Evolutionary conservation across 768 basidiomycete genomes (phyloP).

Genomic region (Mycena kentingensis): DNA sequence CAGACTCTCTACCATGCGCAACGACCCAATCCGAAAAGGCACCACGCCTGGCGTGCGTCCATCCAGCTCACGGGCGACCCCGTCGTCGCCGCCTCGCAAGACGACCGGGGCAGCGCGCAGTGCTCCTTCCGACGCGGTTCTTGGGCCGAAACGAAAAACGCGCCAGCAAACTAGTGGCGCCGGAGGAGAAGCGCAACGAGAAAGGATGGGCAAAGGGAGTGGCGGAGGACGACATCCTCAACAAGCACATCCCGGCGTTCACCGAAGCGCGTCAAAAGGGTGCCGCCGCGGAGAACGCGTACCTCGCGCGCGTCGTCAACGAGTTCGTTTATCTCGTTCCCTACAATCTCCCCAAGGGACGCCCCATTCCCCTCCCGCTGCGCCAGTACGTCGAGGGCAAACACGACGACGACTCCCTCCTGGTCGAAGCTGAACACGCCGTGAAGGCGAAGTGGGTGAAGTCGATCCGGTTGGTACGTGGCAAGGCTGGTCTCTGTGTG

Average conservation of each 20-base stretch:
- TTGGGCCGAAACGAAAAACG: not conserved
- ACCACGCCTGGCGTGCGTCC: too few species aligned
- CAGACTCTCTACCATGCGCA: too few species aligned
- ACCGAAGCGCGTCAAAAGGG: not conserved
- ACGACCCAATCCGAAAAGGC: too few species aligned
- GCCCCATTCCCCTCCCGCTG: not conserved
- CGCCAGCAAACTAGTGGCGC: not conserved
- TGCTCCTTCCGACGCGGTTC: not conserved
- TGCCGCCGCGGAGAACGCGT: not conserved
- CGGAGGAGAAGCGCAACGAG: not conserved
- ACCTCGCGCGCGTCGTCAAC: not conserved
- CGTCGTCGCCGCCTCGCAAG: not conserved
- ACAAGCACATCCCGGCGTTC: not conserved
- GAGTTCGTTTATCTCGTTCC: constrained; percentile 3
- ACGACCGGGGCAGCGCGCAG: not conserved
- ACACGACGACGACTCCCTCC: not conserved
- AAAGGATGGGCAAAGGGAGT: not conserved
- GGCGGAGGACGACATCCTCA: not conserved
- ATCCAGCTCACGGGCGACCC: too few species aligned
- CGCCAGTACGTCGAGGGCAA: not conserved
- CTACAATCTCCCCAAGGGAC: not conserved
- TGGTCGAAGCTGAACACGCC: not conserved
- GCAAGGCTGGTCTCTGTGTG: too few species aligned
- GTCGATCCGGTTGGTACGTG: not conserved
- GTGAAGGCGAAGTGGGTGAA: not conserved